Base-by-base conservation (phyloP, 345 rosid species). In the Salix exigua region DNA sequence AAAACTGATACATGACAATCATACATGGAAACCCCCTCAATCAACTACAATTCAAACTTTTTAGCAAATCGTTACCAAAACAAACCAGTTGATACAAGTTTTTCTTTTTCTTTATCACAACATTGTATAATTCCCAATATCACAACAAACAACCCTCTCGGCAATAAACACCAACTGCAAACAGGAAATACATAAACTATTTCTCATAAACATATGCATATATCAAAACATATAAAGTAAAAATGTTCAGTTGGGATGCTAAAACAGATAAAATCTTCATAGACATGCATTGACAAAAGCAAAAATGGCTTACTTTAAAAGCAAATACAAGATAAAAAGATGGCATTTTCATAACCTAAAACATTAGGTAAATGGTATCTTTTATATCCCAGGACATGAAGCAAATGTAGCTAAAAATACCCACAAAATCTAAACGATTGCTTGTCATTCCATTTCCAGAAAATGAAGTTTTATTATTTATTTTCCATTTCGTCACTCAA, bases 321-420 rank as follows among this genome's bases (percentile, higher is more conserved):
- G 74, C 79, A 79, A 82, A 38, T 12, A n/a, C 50, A 69, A 44
- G 40, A 71, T 7, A 14, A 67, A 73, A 71, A 4, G 4, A 69
- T 23, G 40, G 61, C 53, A 75, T 23, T 66, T 76, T 79, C 14
- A 14, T 2, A 7, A 28, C 33, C 67, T 42, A 68, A 76, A 75
- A 78, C 76, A 46, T 31, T 42, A 79, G 72, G 74, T 77, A 74
- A 87, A 79, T 78, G 85, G 46, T 40, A 40, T 40, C 46, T 66
- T 76, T 79, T 10, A 14, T 2, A 17, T 63, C 33, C 67, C 38
- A 68, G 75, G 75, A 76, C 76, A 46, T 31, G 48, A 79, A 73
- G 74, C 78, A 74, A 87, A 79, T 78, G 86, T 48, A 82, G 85
- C 77, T 79, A 73, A 50, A 70, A 66, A 60, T 48, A 73, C 30